A percentile compares a stretch with the other conserved stretches of the same genome.
Conservation (phyloP, 192 early-diverging fungal species). For the Backusella liffmaniae region DNA sequence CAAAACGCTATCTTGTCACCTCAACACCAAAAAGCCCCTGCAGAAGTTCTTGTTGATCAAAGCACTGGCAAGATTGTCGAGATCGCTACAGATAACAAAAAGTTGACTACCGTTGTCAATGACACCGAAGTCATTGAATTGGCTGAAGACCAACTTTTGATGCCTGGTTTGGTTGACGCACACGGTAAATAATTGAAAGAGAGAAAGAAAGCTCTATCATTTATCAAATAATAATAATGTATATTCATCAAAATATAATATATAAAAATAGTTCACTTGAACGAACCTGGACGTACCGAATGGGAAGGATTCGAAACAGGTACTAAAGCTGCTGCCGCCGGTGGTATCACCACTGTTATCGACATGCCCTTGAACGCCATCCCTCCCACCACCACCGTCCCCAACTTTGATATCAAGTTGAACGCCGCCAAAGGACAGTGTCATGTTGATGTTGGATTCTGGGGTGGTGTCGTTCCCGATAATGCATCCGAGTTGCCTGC, state of each 20-base stretch:
- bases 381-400: conserved; percentile 77
- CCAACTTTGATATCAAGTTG: conserved; percentile 63
- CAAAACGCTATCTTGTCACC: conserved; percentile 27
- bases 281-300: conserved; percentile 82
- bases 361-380: conserved; percentile 90
- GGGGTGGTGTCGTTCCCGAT: conserved; percentile 77
- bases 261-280: conserved; percentile 64
- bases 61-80: conserved; percentile 29
- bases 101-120: conserved; percentile 1
- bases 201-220: neutral
- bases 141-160: conserved; percentile 54
- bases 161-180: conserved; percentile 75
- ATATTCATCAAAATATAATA: neutral
- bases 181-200: conserved; percentile 41
- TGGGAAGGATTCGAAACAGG: conserved; percentile 85
- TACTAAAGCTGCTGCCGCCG: conserved; percentile 78
- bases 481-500: conserved; percentile 64
- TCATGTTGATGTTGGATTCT: conserved; percentile 78
- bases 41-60: conserved; percentile 22
- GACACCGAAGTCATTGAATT: conserved; percentile 37
- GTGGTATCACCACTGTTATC: conserved; percentile 77
- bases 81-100: conserved; percentile 12
- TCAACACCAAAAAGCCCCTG: conserved; percentile 15
- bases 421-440: conserved; percentile 65
- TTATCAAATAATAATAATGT: neutral